phyloP scores from a whole-genome alignment of 176 grass and related monocot genomes.

The Carex myosuroides region DNA sequence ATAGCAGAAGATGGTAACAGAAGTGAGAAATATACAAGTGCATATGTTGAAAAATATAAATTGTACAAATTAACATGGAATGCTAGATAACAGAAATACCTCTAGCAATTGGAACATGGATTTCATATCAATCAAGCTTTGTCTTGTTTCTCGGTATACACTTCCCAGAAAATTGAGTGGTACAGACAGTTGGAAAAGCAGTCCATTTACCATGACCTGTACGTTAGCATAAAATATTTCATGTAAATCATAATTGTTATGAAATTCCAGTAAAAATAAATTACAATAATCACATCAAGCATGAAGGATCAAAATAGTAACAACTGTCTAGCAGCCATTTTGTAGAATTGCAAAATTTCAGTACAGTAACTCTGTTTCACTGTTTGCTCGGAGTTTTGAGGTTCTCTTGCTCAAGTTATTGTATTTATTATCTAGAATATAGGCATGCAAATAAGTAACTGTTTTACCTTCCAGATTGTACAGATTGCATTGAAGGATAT shows the following conservation, averaged over 20 bases:
- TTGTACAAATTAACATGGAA: not conserved
- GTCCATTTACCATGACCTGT: slow-evolving; percentile 99
- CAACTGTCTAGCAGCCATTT: not conserved
- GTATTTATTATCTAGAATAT: not conserved
- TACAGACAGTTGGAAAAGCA: slow-evolving; percentile 93
- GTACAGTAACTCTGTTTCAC: not conserved
- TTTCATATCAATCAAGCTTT: slow-evolving; percentile 98
- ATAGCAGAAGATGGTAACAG: not conserved
- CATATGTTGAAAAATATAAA: not conserved
- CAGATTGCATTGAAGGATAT: not conserved
- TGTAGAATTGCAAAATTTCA: not conserved
- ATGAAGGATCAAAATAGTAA: not conserved
- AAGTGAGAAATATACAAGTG: not conserved
- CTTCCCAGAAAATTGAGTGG: slow-evolving; percentile 99
- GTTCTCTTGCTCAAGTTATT: not conserved
- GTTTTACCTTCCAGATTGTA: not conserved
- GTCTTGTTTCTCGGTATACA: slow-evolving; percentile 95
- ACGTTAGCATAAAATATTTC: slow-evolving; percentile 22
- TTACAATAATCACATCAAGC: not conserved
- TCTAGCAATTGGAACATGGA: slow-evolving; percentile 97
- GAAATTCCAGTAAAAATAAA: not conserved
- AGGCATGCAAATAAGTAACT: not conserved
- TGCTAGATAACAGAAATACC: slow-evolving; percentile 30
- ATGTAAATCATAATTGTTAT: slow-evolving; percentile 20
- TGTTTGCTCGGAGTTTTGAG: not conserved